Conservation (phyloP, 805 yeast genomes). For the Lipomyces sp. region DNA sequence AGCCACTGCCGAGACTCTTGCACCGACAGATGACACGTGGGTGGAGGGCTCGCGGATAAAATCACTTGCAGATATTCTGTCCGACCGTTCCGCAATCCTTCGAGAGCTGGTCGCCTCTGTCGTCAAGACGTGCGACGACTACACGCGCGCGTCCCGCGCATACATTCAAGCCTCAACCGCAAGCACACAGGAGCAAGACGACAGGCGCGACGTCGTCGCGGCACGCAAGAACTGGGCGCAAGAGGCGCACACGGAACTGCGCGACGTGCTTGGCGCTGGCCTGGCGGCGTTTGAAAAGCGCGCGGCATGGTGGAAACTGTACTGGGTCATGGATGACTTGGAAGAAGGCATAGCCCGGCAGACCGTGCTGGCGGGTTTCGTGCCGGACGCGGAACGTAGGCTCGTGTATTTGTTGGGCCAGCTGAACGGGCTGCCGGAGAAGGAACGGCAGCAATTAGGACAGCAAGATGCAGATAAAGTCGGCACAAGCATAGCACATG, state of each 20-base stretch:
- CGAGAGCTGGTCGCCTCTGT: constrained; percentile 29
- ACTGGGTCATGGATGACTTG: constrained; percentile 39
- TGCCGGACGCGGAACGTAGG: constrained; percentile 35
- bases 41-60: constrained; percentile 3
- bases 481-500: constrained; percentile 4
- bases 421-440: constrained; percentile 27
- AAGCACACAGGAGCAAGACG: constrained; percentile 3
- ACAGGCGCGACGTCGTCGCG: constrained; percentile 18
- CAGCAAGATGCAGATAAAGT: background rate
- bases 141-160: constrained; percentile 27
- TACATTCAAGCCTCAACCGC: constrained; percentile 5
- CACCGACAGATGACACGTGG: constrained; percentile 2
- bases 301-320: constrained; percentile 41
- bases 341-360: constrained; percentile 29
- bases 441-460: background rate
- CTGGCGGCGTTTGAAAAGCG: constrained; percentile 25
- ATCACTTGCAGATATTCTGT: constrained; percentile 1
- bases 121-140: constrained; percentile 33
- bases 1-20: constrained; percentile 1
- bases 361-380: constrained; percentile 25
- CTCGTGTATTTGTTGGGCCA: constrained; percentile 37
- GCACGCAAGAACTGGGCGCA: constrained; percentile 37
- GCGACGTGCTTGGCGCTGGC: constrained; percentile 34
- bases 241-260: constrained; percentile 42
- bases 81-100: constrained; percentile 11